Base-by-base conservation (phyloP, 768 basidiomycete genomes). In the Mycena indigotica region DNA sequence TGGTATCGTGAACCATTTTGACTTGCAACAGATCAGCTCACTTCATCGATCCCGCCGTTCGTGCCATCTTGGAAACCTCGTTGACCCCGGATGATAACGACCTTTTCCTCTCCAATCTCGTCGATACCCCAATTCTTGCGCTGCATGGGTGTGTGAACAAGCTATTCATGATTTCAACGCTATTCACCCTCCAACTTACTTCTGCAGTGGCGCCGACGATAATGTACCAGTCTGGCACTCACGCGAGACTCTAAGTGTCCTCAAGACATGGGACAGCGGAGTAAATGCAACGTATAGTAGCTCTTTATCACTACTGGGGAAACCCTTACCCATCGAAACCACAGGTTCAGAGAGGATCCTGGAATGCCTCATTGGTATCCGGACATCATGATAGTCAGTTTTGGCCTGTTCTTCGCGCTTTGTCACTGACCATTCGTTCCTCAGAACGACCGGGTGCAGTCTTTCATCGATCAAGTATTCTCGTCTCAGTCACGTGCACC, bases 181-280 rank as follows among this genome's bases (percentile, higher is more conserved):
- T n/a, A 21, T 23, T 48, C 50, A 48, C 21, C 21, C 41, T 44
- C 41, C 8, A 19, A 16, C 26, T 19, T 50, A 32, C 12, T 35
- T 49, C 5, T 40, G 30, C 62, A 91, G 90, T 19, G 89, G 88
- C 2, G 76, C 77, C 32, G 95, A 97, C 67, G 84, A 86, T 35
- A 95, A 97, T 59, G 95, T 97, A 3, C 93, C 94, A 1, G 82
- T 85, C 0, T 91, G 92, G 84, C 93, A 96, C 63, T 84, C 86
- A 2, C 81, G 94, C 21, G 85, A 88, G 67, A 75, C 82, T 12
- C 76, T 89, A 3, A 76, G 79, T 24, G 71, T 85, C 17, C 60
- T 95, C 26, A 79, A 80, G 58, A 75, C 83, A 2, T 89, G 85
- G 84, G 74, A 79, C 50, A 69, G 77, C 1, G 66, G 77, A 5